These are phyloP conservation scores for Lycium barbarum DNA, from an alignment of 257 asterid genomes.

Conservation along the genomic window DNA sequence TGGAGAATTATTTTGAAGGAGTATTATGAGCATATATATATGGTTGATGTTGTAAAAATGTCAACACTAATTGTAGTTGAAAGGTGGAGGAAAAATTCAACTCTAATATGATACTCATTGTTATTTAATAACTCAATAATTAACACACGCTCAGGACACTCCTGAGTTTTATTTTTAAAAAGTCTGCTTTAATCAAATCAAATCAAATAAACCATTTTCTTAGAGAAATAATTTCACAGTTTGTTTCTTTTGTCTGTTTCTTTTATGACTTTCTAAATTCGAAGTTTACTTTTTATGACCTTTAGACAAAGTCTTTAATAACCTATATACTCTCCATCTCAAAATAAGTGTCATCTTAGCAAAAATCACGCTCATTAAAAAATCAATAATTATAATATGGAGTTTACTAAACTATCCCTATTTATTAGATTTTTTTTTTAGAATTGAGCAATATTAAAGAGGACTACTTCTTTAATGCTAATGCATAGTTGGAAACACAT, in stretches of 20 bases:
- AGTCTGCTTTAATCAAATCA: too few relatives aligned
- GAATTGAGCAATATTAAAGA: too few relatives aligned
- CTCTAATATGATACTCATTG: neutral
- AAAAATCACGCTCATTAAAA: too few relatives aligned
- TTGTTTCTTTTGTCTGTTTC: neutral
- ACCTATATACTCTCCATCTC: neutral
- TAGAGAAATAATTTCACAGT: neutral
- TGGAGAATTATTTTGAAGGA: neutral
- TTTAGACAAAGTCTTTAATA: neutral
- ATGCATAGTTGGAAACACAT: too few relatives aligned
- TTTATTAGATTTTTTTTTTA: too few relatives aligned
- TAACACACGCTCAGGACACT: too few relatives aligned
- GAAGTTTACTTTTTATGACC: neutral
- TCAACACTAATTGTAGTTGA: constrained; percentile 47
- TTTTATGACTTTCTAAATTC: neutral
- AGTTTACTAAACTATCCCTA: too few relatives aligned
- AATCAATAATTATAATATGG: too few relatives aligned
- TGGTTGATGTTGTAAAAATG: neutral
- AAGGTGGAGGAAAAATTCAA: constrained; percentile 36
- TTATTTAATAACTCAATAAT: constrained; percentile 11
- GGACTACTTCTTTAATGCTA: too few relatives aligned
- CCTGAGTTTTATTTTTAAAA: too few relatives aligned
- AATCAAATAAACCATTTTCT: neutral
- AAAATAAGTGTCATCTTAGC: too few relatives aligned
- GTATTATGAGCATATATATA: neutral